phyloP scores from a whole-genome alignment of 2,329 filamentous ascomycete genomes.

The Dissoconium aciculare region DNA sequence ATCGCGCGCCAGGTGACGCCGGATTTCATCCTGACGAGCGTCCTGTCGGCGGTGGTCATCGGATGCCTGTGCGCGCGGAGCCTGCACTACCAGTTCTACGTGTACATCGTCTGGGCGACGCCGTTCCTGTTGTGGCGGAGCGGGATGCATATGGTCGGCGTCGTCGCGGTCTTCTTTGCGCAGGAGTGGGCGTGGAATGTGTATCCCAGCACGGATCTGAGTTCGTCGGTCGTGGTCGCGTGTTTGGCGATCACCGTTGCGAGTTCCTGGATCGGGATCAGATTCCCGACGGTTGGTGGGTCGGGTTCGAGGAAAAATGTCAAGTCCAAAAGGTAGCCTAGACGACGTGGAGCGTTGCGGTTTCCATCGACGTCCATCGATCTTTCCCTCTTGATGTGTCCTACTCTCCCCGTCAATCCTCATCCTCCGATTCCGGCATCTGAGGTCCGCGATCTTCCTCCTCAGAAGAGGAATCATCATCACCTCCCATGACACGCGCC shows the following conservation, averaged over 20 bases:
- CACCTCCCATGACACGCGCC: not conserved
- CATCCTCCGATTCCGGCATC: constrained; percentile 23
- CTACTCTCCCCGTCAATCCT: too few relatives aligned
- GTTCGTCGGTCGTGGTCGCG: constrained; percentile 54
- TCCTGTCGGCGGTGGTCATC: constrained; percentile 61
- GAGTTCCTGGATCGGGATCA: constrained; percentile 37
- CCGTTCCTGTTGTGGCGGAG: constrained; percentile 76
- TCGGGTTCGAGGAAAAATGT: too few relatives aligned
- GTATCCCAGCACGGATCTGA: constrained; percentile 61
- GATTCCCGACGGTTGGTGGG: constrained; percentile 2
- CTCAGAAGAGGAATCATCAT: constrained; percentile 58
- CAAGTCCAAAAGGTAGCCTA: too few relatives aligned
- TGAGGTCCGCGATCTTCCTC: constrained; percentile 39
- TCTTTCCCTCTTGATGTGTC: too few relatives aligned
- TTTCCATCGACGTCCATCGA: too few relatives aligned
- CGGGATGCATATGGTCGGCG: constrained; percentile 49
- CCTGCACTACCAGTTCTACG: constrained; percentile 90
- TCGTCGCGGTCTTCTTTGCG: constrained; percentile 55
- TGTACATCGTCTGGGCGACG: constrained; percentile 78
- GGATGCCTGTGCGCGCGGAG: constrained; percentile 76
- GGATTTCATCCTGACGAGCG: constrained; percentile 58
- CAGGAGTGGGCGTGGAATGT: constrained; percentile 94
- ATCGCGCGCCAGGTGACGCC: constrained; percentile 48
- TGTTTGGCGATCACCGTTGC: constrained; percentile 53
- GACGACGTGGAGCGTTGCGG: too few relatives aligned